Percentiles rank a stretch among this genome's conserved stretches.
Conservation (phyloP, 2,329 filamentous ascomycete species). For the Colletotrichum sp. region DNA sequence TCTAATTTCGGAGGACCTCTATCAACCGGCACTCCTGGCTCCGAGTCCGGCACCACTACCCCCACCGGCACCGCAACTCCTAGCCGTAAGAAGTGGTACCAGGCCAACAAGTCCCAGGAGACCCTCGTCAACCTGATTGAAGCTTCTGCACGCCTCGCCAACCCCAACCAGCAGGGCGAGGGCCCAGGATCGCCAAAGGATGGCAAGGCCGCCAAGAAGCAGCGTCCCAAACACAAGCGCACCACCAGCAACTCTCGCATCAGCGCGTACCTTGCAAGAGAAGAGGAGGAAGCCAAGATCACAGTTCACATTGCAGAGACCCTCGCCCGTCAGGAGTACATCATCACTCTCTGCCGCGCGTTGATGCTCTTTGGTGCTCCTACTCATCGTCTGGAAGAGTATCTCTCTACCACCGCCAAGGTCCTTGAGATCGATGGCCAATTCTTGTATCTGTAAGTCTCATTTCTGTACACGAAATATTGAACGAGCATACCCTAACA, state of each 20-base stretch:
- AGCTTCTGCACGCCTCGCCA: constrained; percentile 48
- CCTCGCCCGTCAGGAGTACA: constrained; percentile 79
- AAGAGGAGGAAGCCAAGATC: constrained; percentile 45
- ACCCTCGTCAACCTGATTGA: constrained; percentile 52
- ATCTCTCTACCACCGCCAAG: constrained; percentile 83
- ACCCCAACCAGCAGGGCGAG: constrained; percentile 30
- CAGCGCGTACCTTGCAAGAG: constrained; percentile 44
- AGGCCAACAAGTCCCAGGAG: constrained; percentile 50
- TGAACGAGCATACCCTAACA: not conserved
- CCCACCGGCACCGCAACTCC: constrained; percentile 34
- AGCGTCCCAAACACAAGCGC: constrained; percentile 38
- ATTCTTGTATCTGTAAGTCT: constrained; percentile 73
- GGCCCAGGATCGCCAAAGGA: constrained; percentile 13
- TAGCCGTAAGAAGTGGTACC: constrained; percentile 52
- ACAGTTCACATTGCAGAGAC: constrained; percentile 66
- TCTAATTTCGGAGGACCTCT: constrained; percentile 39
- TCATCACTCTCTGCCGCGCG: constrained; percentile 82
- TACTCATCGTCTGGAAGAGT: constrained; percentile 88
- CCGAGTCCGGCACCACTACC: constrained; percentile 37
- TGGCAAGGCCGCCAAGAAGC: constrained; percentile 32
- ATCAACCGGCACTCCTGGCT: constrained; percentile 39
- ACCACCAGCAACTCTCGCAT: constrained; percentile 39
- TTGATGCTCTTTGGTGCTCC: constrained; percentile 90
- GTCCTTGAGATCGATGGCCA: constrained; percentile 87
- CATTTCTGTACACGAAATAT: not conserved